phyloP scores from a whole-genome alignment of 345 rosid species.

The Corchorus olitorius region DNA sequence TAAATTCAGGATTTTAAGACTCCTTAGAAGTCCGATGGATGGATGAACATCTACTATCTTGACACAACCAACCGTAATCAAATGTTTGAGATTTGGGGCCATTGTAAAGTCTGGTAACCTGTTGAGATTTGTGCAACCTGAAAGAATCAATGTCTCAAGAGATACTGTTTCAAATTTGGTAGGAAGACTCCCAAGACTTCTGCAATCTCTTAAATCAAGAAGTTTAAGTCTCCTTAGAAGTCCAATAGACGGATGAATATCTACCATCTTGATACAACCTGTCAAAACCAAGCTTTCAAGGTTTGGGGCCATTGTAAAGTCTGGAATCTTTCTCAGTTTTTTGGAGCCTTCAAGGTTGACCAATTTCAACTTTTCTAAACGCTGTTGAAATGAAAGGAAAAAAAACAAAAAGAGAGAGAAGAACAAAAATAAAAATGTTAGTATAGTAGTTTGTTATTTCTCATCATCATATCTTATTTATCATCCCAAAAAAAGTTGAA shows the following conservation, averaged over 20 bases:
- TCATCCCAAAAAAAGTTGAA: not conserved
- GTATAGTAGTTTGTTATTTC: too few relatives aligned
- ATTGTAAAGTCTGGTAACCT: constrained; percentile 31
- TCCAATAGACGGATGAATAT: constrained; percentile 32
- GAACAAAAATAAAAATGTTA: too few relatives aligned
- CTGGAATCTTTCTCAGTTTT: constrained; percentile 21
- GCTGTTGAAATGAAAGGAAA: not conserved
- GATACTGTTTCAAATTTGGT: constrained; percentile 19
- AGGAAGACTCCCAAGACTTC: constrained; percentile 25
- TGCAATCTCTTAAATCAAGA: constrained; percentile 28
- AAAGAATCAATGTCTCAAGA: not conserved
- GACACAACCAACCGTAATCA: constrained; percentile 26
- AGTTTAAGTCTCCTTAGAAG: constrained; percentile 26
- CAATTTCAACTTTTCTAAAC: constrained; percentile 1
- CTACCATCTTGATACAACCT: constrained; percentile 29
- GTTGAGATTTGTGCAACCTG: too few relatives aligned
- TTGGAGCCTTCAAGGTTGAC: constrained; percentile 27
- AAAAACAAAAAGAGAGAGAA: too few relatives aligned
- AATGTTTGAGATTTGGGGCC: constrained; percentile 26
- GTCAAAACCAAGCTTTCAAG: constrained; percentile 28
- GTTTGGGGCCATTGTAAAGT: constrained; percentile 32
- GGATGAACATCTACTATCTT: constrained; percentile 28
- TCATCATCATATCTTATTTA: not conserved
- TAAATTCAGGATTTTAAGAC: constrained; percentile 29
- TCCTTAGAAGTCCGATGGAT: constrained; percentile 30